phyloP scores from a whole-genome alignment of 805 yeast species.

The Candida palmyrensis region DNA sequence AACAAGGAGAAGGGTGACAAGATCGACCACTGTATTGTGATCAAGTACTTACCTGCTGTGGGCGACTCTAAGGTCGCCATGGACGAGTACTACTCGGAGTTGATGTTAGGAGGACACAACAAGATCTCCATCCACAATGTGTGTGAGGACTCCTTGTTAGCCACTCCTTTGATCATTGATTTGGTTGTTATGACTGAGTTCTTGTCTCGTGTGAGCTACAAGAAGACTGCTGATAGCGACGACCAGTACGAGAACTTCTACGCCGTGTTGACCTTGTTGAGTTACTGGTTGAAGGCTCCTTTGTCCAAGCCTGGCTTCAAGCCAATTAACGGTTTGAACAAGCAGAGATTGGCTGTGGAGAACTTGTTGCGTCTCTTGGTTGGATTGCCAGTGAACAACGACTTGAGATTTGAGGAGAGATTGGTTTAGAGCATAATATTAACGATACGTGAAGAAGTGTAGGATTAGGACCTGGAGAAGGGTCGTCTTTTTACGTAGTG shows the following conservation, averaged over 20 bases:
- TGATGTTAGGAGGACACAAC: conserved; percentile 97
- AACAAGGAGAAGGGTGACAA: conserved; percentile 70
- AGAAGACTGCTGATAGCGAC: conserved; percentile 42
- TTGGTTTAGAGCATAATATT: conserved; percentile 40
- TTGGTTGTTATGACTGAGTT: conserved; percentile 87
- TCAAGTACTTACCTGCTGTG: conserved; percentile 89
- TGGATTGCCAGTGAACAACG: conserved; percentile 87
- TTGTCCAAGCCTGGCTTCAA: conserved; percentile 85
- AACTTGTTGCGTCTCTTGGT: conserved; percentile 84
- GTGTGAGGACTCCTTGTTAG: conserved; percentile 92
- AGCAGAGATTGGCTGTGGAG: conserved; percentile 90
- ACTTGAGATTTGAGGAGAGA: conserved; percentile 93
- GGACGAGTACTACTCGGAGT: conserved; percentile 96
- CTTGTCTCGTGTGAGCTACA: conserved; percentile 79
- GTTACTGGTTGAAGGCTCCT: conserved; percentile 97
- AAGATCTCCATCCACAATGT: conserved; percentile 91
- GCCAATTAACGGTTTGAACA: conserved; percentile 89
- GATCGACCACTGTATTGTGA: conserved; percentile 92
- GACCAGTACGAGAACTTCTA: conserved; percentile 62
- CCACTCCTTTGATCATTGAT: conserved; percentile 92
- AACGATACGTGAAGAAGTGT: no score
- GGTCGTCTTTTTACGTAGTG: no score
- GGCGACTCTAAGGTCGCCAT: conserved; percentile 96
- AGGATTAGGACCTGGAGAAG: no score
- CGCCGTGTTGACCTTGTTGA: conserved; percentile 78